Base-by-base conservation (phyloP, 73 alveolate genomes). In the Paraurostyla sp. region DNA sequence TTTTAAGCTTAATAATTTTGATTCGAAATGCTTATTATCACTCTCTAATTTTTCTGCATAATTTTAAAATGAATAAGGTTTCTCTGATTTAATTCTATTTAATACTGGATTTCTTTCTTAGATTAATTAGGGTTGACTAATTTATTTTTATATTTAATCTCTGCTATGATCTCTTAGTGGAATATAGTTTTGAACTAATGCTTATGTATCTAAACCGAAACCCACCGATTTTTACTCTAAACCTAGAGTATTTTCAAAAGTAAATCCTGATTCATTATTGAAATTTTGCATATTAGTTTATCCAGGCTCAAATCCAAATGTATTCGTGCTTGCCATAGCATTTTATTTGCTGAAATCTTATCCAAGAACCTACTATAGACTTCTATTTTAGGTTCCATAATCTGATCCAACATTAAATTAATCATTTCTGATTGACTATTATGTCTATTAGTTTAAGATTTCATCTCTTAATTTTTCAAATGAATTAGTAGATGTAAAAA, bases 141-240 rank as follows among this genome's bases (percentile, higher is more conserved):
- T n/a, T n/a, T n/a, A n/a, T n/a, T n/a, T n/a, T n/a, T n/a, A n/a
- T n/a, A n/a, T n/a, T n/a, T n/a, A n/a, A n/a, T n/a, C n/a, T n/a
- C n/a, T n/a, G n/a, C n/a, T n/a, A n/a, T n/a, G n/a, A n/a, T 65
- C 41, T 65, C 82, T 65, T 40, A 65, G 41, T 6, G 82, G 82
- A 38, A 65, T 65, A 65, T 65, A 65, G 41, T 65, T 65, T 40
- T 38, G 35, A 11, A 65, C 18, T 16, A 30, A 65, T 25, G 35
- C 46, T 30, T 18, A 18, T 16, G 58, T 65, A 18, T 40, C 82
- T 32, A 18, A 2, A 2, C 42, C 82, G 9, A 6, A 18, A 6
- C 29, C 23, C 29, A 22, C 13, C 9, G 56, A 9, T 38, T 38
- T 58, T 16, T 38, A 11, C 2, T 20, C 32, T 38, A 38, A 38